Percentiles rank a stretch among this genome's conserved stretches.
phyloP scores from a whole-genome alignment of 1,139 yeast species.

The Suhomyces terraborum region DNA sequence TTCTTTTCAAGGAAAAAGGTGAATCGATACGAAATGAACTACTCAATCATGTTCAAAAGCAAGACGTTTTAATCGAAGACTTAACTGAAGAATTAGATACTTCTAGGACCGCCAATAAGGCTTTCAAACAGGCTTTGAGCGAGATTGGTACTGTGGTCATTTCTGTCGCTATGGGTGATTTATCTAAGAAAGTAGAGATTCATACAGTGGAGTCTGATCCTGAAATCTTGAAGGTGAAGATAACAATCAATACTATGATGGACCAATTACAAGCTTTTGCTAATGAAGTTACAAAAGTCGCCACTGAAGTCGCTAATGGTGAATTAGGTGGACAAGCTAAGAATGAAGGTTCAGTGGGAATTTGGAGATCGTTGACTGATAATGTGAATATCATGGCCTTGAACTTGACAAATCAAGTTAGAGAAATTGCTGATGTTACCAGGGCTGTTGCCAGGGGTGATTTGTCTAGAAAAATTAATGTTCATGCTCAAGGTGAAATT shows the following conservation, averaged over 20 bases:
- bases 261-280: conserved; percentile 83
- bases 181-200: conserved; percentile 72
- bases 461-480: conserved; percentile 72
- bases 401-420: conserved; percentile 76
- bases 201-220: conserved; percentile 76
- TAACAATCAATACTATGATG: conserved; percentile 85
- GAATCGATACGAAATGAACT: conserved; percentile 38
- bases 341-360: conserved; percentile 80
- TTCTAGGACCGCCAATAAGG: conserved; percentile 66
- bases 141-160: conserved; percentile 83
- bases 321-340: conserved; percentile 88
- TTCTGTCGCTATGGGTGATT: conserved; percentile 84
- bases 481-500: conserved; percentile 84
- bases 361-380: conserved; percentile 82
- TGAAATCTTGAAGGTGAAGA: conserved; percentile 72
- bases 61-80: conserved; percentile 32
- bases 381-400: conserved; percentile 87
- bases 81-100: conserved; percentile 49
- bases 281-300: conserved; percentile 79
- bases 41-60: conserved; percentile 33
- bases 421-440: conserved; percentile 89
- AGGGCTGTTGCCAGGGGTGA: conserved; percentile 84
- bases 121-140: conserved; percentile 72
- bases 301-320: conserved; percentile 88
- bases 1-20: conserved; percentile 32